Evolutionary conservation across 2,329 filamentous ascomycete species (phyloP).

Genomic region (Lasiodiplodia sp.): DNA sequence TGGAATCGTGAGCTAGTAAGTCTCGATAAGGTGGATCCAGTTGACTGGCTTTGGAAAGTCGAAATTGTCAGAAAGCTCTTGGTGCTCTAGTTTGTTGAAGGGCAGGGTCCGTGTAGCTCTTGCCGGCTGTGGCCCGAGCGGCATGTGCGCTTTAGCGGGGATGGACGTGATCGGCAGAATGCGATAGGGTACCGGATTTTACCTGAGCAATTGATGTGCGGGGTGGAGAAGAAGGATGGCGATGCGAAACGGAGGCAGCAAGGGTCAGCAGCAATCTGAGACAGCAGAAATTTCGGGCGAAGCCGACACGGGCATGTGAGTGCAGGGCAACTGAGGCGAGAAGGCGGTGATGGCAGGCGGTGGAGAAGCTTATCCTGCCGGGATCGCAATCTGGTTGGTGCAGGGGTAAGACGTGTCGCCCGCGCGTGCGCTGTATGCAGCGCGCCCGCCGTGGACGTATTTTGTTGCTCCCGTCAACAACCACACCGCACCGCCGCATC

Average conservation of each 20-base stretch:
- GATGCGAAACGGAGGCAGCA: neutral
- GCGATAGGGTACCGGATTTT: conserved; percentile 14
- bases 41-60: neutral
- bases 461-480: conserved; percentile 25
- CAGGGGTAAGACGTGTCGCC: conserved; percentile 15
- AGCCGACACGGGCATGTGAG: neutral
- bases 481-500: conserved; percentile 17
- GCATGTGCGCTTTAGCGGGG: neutral
- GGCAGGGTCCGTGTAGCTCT: neutral
- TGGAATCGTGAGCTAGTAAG: neutral
- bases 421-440: conserved; percentile 18
- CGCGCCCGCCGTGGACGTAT: conserved; percentile 8
- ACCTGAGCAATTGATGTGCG: conserved; percentile 6
- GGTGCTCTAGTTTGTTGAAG: neutral
- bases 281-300: neutral
- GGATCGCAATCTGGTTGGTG: conserved; percentile 6
- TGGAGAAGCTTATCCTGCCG: neutral
- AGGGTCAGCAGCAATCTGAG: neutral
- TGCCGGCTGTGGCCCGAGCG: neutral
- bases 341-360: conserved; percentile 24
- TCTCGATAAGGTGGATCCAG: neutral
- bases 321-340: neutral
- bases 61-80: neutral
- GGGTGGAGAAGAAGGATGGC: neutral
- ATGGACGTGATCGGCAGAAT: conserved; percentile 1